phyloP scores from a whole-genome alignment of 2,329 filamentous ascomycete genomes.

The Sarocladium kiliense region DNA sequence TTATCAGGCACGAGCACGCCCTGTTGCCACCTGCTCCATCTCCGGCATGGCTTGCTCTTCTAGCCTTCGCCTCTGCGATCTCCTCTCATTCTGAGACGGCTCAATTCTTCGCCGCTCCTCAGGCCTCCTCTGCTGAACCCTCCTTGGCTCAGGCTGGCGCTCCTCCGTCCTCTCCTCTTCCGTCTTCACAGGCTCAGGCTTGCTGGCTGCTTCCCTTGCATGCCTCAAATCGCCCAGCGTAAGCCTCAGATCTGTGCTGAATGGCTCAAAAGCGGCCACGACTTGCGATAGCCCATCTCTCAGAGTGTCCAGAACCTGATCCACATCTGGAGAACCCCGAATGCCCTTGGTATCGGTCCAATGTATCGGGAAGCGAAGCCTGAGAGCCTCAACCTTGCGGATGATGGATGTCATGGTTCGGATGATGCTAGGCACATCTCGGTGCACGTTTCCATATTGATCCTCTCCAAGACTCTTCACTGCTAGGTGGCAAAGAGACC shows the following conservation, averaged over 20 bases:
- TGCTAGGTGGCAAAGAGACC: slow-evolving; percentile 63
- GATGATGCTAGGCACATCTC: slow-evolving; percentile 71
- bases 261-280: slow-evolving; percentile 67
- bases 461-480: slow-evolving; percentile 76
- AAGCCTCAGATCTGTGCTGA: slow-evolving; percentile 65
- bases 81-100: slow-evolving; percentile 12
- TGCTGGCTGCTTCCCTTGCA: slow-evolving; percentile 60
- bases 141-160: slow-evolving; percentile 12
- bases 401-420: slow-evolving; percentile 66
- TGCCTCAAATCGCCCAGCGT: slow-evolving; percentile 65
- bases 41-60: slow-evolving; percentile 16
- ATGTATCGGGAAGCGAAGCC: slow-evolving; percentile 54
- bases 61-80: slow-evolving; percentile 14
- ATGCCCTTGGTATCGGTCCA: slow-evolving; percentile 70
- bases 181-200: slow-evolving; percentile 24
- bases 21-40: slow-evolving; percentile 23
- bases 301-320: slow-evolving; percentile 61
- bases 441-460: slow-evolving; percentile 77
- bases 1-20: background rate
- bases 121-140: background rate
- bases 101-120: background rate
- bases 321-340: slow-evolving; percentile 60
- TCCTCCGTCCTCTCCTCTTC: slow-evolving; percentile 20
- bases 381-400: slow-evolving; percentile 63
- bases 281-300: slow-evolving; percentile 61